phyloP scores from a whole-genome alignment of 768 basidiomycete genomes.

The Strobilomyces echinocephalus region DNA sequence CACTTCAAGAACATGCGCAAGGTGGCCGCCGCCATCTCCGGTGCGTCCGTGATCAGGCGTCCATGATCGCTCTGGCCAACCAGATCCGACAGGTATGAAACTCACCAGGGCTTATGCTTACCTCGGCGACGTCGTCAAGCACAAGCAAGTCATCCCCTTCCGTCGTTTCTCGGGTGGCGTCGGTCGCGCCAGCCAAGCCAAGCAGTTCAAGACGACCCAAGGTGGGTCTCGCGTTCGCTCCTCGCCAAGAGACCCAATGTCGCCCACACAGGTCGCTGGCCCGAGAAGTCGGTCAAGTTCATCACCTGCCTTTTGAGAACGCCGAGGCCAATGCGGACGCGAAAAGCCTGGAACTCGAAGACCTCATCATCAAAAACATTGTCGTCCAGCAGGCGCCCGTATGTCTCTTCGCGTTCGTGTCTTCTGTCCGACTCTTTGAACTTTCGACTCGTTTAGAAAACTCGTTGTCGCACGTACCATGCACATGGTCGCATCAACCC shows the following conservation, averaged over 20 bases:
- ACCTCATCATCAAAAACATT: slow-evolving; percentile 92
- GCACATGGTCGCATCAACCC: slow-evolving; percentile 98
- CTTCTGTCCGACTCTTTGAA: slow-evolving; percentile 1
- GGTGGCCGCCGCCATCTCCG: slow-evolving; percentile 90
- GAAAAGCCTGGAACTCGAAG: slow-evolving; percentile 91
- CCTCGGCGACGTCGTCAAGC: slow-evolving; percentile 89
- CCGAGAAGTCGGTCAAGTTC: slow-evolving; percentile 97
- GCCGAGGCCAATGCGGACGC: slow-evolving; percentile 98
- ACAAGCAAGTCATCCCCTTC: slow-evolving; percentile 97
- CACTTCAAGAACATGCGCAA: slow-evolving; percentile 99
- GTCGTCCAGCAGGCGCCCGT: slow-evolving; percentile 98
- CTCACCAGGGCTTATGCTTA: slow-evolving; percentile 93
- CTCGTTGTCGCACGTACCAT: slow-evolving; percentile 98
- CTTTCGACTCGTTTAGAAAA: slow-evolving; percentile 65
- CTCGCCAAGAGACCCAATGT: neutral
- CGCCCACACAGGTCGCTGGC: slow-evolving; percentile 84
- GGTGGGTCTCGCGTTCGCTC: slow-evolving; percentile 48
- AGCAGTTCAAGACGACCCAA: slow-evolving; percentile 95
- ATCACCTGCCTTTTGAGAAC: slow-evolving; percentile 91
- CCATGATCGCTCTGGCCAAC: neutral
- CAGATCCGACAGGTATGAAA: slow-evolving; percentile 64
- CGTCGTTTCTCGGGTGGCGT: slow-evolving; percentile 93
- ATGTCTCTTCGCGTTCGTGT: slow-evolving; percentile 32
- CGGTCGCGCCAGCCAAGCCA: slow-evolving; percentile 90
- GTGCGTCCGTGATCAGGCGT: slow-evolving; percentile 40